These are phyloP conservation scores for Nicotiana undulata DNA, from an alignment of 257 asterid genomes.

Conservation along the genomic window DNA sequence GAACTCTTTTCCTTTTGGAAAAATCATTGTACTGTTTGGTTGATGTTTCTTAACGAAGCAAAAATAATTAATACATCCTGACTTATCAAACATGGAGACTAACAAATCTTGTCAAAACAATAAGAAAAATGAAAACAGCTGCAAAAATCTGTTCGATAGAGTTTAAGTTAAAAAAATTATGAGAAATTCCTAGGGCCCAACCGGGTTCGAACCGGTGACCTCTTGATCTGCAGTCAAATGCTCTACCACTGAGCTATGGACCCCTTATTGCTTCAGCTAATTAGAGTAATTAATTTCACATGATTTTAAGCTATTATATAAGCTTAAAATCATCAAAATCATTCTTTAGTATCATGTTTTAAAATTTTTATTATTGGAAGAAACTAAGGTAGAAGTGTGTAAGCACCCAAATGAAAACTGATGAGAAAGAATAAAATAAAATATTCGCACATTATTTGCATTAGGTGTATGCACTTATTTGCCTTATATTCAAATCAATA, in stretches of 20 bases:
- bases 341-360: no score
- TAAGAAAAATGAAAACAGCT: not conserved
- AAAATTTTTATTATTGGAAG: not conserved
- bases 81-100: no score
- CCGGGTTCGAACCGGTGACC: constrained; percentile 44
- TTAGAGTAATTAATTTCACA: no score
- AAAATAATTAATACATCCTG: not conserved
- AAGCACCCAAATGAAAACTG: not conserved
- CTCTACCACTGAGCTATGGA: constrained; percentile 96
- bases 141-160: not conserved
- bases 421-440: no score
- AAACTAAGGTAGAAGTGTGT: not conserved
- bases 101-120: not conserved
- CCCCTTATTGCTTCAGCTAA: not conserved
- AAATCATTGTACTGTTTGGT: not conserved
- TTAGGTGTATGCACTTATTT: not conserved
- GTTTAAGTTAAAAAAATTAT: rapidly evolving
- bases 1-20: not conserved
- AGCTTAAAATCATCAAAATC: no score
- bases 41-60: not conserved
- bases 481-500: not conserved
- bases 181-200: constrained; percentile 18
- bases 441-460: no score
- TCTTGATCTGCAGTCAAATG: constrained; percentile 58
- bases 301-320: no score